Percentiles rank a stretch among this genome's conserved stretches.
Conservation (phyloP, 1,284 basidiomycete species). For the Apiotrichum domesticum region DNA sequence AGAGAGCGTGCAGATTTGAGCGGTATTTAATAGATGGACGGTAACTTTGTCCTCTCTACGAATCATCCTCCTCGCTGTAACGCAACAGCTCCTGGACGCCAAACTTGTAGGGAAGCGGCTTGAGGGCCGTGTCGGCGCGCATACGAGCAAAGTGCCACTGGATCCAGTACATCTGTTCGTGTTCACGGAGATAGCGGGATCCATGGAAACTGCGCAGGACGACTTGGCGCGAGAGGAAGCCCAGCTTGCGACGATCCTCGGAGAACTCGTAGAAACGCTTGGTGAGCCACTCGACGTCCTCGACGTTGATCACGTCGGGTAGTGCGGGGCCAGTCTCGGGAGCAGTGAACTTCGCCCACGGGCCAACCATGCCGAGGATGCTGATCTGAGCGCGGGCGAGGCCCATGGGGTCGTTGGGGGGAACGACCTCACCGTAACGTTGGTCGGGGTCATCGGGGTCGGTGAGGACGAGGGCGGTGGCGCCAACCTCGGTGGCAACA, state of each 20-base stretch:
- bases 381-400: slow-evolving; percentile 13
- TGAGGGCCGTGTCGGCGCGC: slow-evolving; percentile 5
- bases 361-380: slow-evolving; percentile 8
- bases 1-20: no score
- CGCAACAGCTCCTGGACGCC: background rate
- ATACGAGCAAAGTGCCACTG: slow-evolving; percentile 10
- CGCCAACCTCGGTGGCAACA: slow-evolving; percentile 16
- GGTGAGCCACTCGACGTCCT: slow-evolving; percentile 11
- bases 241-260: slow-evolving; percentile 11
- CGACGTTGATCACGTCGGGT: slow-evolving; percentile 7
- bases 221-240: slow-evolving; percentile 10
- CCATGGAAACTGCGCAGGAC: slow-evolving; percentile 11
- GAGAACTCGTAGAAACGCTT: slow-evolving; percentile 9
- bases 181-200: slow-evolving; percentile 11
- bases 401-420: slow-evolving; percentile 8
- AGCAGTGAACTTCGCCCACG: slow-evolving; percentile 11
- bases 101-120: slow-evolving; percentile 6
- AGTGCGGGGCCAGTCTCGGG: background rate
- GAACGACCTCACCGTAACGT: slow-evolving; percentile 12
- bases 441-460: slow-evolving; percentile 6
- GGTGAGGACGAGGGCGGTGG: slow-evolving; percentile 11
- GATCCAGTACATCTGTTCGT: slow-evolving; percentile 17
- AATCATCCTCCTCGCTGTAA: no score
- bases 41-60: no score
- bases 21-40: no score